Conservation (phyloP, 2,329 filamentous ascomycete genomes). For the Aureobasidium sp. region DNA sequence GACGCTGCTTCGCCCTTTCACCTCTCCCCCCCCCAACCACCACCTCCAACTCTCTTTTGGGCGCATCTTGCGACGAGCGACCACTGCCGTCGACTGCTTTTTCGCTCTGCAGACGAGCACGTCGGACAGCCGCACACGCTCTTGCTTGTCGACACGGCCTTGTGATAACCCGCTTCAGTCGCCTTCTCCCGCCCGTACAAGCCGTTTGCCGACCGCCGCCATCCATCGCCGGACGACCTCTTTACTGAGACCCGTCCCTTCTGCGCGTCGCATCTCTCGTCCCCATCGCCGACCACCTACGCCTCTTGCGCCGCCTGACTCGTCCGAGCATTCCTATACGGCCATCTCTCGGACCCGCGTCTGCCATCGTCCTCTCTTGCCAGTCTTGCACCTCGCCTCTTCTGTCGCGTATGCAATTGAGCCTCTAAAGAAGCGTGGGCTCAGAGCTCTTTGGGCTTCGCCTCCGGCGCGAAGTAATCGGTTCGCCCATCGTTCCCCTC, state of each 20-base stretch:
- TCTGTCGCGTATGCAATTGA: slow-evolving; percentile 18
- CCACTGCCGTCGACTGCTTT: background rate
- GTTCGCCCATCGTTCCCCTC: slow-evolving; percentile 8
- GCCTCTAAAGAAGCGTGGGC: slow-evolving; percentile 17
- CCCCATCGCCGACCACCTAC: slow-evolving; percentile 4
- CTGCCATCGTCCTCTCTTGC: background rate
- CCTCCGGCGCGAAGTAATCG: slow-evolving; percentile 18
- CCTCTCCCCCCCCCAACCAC: background rate
- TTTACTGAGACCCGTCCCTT: slow-evolving; percentile 29
- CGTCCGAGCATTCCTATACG: background rate
- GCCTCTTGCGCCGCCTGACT: slow-evolving; percentile 6
- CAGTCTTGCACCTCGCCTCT: background rate
- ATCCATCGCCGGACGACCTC: slow-evolving; percentile 25
- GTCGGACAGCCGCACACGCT: no score
- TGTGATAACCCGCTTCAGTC: no score
- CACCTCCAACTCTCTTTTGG: background rate
- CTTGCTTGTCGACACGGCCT: no score
- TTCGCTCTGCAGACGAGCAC: no score
- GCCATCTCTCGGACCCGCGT: background rate
- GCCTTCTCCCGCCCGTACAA: no score
- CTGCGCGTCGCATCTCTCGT: slow-evolving; percentile 3
- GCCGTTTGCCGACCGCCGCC: no score
- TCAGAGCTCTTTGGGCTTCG: slow-evolving; percentile 19
- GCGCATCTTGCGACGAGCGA: slow-evolving; percentile 6
- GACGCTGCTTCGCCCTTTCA: background rate